Percentiles rank a stretch among this genome's conserved stretches.
Evolutionary conservation across 768 basidiomycete genomes (phyloP).

Genomic region (Steccherinum ochraceum): DNA sequence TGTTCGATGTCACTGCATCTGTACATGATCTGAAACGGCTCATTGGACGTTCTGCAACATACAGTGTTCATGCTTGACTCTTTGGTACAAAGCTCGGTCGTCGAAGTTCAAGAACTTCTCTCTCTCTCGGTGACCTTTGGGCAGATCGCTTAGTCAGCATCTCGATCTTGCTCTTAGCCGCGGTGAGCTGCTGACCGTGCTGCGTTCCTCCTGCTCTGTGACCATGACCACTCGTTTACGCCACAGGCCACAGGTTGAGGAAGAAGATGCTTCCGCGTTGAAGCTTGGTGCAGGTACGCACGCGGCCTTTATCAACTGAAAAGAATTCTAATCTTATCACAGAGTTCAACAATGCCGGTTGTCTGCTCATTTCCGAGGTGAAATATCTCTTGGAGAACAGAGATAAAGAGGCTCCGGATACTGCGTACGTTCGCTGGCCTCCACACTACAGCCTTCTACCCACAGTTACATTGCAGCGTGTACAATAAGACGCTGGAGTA

Average conservation of each 20-base stretch:
- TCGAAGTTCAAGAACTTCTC: too few species aligned
- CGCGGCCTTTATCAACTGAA: not conserved
- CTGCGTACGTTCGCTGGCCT: slow-evolving; percentile 48
- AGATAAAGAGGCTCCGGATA: slow-evolving; percentile 84
- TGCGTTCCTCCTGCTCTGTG: slow-evolving; percentile 1
- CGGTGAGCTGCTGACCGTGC: too few species aligned
- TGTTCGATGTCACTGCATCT: too few species aligned
- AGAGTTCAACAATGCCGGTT: slow-evolving; percentile 93
- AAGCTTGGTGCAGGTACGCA: slow-evolving; percentile 68
- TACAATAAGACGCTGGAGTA: slow-evolving; percentile 93
- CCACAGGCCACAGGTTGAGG: slow-evolving; percentile 68
- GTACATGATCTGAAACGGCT: too few species aligned
- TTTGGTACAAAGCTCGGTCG: too few species aligned
- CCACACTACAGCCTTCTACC: not conserved
- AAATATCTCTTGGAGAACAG: slow-evolving; percentile 85
- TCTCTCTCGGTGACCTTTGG: too few species aligned
- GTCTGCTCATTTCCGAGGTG: slow-evolving; percentile 87
- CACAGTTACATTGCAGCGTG: slow-evolving; percentile 44
- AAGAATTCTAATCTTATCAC: slow-evolving; percentile 2
- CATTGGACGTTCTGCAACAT: too few species aligned
- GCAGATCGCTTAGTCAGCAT: too few species aligned
- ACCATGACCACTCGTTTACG: slow-evolving; percentile 48
- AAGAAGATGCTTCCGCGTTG: slow-evolving; percentile 80
- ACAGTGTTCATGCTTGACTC: too few species aligned
- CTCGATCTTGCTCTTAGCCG: too few species aligned